Evolutionary conservation across 2,329 filamentous ascomycete genomes (phyloP), one percentile per base, ranked within the genome.

Genomic region (Periconia digitata): DNA sequence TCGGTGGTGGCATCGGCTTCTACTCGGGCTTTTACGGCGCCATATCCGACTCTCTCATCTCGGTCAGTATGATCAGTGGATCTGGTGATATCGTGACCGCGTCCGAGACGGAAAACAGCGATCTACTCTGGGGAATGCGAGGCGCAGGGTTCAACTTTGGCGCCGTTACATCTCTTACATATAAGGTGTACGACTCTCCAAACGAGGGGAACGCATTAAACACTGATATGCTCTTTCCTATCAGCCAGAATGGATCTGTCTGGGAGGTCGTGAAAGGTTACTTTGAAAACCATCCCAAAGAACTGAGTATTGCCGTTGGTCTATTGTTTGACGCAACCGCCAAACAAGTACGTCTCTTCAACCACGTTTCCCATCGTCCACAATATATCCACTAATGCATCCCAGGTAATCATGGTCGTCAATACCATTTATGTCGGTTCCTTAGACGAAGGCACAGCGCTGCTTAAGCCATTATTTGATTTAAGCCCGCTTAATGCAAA

Each of bases 1-100:
- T 84, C 3, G 79, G 80, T 2, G 81, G 80, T 17, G 81, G 81
- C 0, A 79, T 80, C 49, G 80, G 82, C 1, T 74, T 75, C 62
- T 66, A 83, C 18, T 75, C 73, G 22, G 76, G 79, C 0, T 61
- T 70, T n/a, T 67, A 80, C 38, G 59, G 59, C 6, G 8, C 55
- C 10, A 43, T 55, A 1, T 23, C 47, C 1, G 59, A 62, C 27
- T 36, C 46, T 5, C 38, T 62, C 12, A 13, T 50, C 6, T 49
- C 44, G 2, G 50, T 51, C 6, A 18, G 42, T 6, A 44, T 70
- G 8, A 61, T 72, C 5, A 62, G 62, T n/a, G 64, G 56, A 3
- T 49, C 39, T 4, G 69, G 69, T 8, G 46, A 55, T 3, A 46
- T 72, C 7, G 36, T 72, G 6, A 59, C 45, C 3, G 70, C 59